A percentile compares a stretch with the other conserved stretches of the same genome.
Evolutionary conservation across 495 filamentous ascomycete species (phyloP).

Genomic region (Aspergillus baeticus): DNA sequence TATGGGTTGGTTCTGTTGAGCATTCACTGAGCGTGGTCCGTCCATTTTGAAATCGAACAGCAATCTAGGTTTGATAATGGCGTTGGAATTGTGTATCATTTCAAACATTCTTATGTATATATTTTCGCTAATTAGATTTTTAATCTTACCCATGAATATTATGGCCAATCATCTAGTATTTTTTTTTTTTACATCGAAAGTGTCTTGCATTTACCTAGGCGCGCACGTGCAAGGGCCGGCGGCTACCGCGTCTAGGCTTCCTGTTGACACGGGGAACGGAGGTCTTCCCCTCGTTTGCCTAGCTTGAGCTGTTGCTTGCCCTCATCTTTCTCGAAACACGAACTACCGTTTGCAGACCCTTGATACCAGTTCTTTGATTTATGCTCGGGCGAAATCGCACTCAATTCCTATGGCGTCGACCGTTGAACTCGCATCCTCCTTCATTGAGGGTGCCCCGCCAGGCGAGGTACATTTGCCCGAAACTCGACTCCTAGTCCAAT

Average conservation of each 20-base stretch:
- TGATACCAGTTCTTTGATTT: background rate
- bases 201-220: background rate
- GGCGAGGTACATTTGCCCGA: conserved; percentile 72
- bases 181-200: background rate
- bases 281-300: background rate
- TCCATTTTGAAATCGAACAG: background rate
- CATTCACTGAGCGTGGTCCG: background rate
- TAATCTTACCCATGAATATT: conserved; percentile 1
- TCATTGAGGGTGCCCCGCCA: conserved; percentile 91
- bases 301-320: background rate
- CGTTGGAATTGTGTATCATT: no score
- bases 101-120: no score
- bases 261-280: conserved; percentile 25
- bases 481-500: background rate
- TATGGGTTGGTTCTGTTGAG: no score
- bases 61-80: no score
- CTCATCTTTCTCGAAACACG: background rate
- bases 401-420: conserved; percentile 37
- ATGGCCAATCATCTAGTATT: background rate
- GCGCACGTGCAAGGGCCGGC: conserved; percentile 13
- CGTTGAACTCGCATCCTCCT: conserved; percentile 72
- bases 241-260: conserved; percentile 23
- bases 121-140: background rate
- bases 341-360: background rate
- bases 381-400: background rate